Evolutionary conservation across 768 basidiomycete species (phyloP).

Genomic region (Lanmaoa rubissima): DNA sequence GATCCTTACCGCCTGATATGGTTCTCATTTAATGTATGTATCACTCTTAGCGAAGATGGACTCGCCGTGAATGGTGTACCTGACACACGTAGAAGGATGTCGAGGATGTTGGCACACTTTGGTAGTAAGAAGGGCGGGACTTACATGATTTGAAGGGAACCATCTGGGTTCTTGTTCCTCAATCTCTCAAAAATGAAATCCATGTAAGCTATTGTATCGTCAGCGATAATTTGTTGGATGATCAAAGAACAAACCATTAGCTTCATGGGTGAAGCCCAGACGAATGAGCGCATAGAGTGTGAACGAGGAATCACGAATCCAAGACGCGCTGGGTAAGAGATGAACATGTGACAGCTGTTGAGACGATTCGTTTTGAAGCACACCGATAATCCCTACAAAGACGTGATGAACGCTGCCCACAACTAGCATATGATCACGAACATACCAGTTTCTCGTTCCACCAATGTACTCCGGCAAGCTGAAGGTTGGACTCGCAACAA

Average conservation of each 20-base stretch:
- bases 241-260: slow-evolving; percentile 56
- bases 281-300: slow-evolving; percentile 92
- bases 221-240: background rate
- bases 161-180: slow-evolving; percentile 82
- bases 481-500: slow-evolving; percentile 95
- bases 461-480: slow-evolving; percentile 91
- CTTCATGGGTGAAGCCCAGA: slow-evolving; percentile 92
- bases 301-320: slow-evolving; percentile 97
- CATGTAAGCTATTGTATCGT: slow-evolving; percentile 62
- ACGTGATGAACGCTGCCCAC: background rate
- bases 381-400: slow-evolving; percentile 62
- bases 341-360: background rate
- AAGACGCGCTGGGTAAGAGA: slow-evolving; percentile 54
- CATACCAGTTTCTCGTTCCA: slow-evolving; percentile 83
- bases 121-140: background rate
- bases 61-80: slow-evolving; percentile 87
- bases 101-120: background rate
- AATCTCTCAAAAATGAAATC: slow-evolving; percentile 88
- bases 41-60: background rate
- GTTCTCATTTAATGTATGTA: background rate
- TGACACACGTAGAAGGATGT: slow-evolving; percentile 5
- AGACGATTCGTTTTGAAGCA: background rate
- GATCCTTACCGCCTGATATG: slow-evolving; percentile 60
- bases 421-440: background rate
- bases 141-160: slow-evolving; percentile 90